phyloP scores from a whole-genome alignment of 1,139 yeast species.

The Yamadazyma jaroonii region DNA sequence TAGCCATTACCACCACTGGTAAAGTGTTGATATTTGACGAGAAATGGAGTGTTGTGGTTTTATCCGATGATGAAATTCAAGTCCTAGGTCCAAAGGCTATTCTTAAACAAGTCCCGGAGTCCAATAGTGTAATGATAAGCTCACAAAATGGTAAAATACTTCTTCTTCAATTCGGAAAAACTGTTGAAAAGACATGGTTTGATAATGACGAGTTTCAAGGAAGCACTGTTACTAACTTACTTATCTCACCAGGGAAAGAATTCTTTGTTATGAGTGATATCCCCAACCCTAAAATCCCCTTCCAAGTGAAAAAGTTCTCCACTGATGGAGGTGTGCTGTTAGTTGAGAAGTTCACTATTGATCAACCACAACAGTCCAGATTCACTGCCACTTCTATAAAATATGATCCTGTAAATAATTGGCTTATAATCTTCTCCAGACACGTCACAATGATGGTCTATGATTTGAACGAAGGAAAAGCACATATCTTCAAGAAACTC shows the following conservation, averaged over 20 bases:
- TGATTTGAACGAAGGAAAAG: slow-evolving; percentile 25
- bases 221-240: slow-evolving; percentile 55
- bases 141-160: slow-evolving; percentile 53
- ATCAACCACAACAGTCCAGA: slow-evolving; percentile 41
- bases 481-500: slow-evolving; percentile 47
- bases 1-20: slow-evolving; percentile 66
- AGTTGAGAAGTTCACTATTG: slow-evolving; percentile 17
- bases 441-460: slow-evolving; percentile 64
- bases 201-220: slow-evolving; percentile 16
- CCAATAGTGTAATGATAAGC: slow-evolving; percentile 45
- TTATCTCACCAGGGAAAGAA: slow-evolving; percentile 23
- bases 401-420: slow-evolving; percentile 33
- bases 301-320: slow-evolving; percentile 43
- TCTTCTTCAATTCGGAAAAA: slow-evolving; percentile 36
- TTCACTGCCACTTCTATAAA: slow-evolving; percentile 61
- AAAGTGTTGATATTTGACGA: slow-evolving; percentile 35
- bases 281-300: slow-evolving; percentile 62
- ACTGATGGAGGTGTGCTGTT: slow-evolving; percentile 13
- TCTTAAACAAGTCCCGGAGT: slow-evolving; percentile 42
- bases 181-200: slow-evolving; percentile 19
- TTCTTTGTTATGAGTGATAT: slow-evolving; percentile 50
- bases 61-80: slow-evolving; percentile 31
- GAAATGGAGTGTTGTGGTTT: slow-evolving; percentile 28
- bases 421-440: slow-evolving; percentile 68
- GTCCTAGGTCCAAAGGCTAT: slow-evolving; percentile 15